These are phyloP conservation scores for Arxiozyma bovina DNA, from an alignment of 1,139 yeast genomes.

Conservation along the genomic window DNA sequence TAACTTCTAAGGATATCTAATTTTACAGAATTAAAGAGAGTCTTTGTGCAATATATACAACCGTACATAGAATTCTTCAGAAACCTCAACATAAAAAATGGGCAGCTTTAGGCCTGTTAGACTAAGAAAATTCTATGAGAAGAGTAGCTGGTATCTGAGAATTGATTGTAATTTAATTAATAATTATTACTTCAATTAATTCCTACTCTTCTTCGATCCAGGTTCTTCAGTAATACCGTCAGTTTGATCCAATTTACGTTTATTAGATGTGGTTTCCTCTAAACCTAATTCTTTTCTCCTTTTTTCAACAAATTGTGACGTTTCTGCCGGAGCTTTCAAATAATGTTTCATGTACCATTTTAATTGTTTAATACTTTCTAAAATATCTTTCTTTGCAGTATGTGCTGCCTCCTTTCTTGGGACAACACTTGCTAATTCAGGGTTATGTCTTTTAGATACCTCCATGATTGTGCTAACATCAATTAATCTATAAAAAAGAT, in stretches of 20 bases:
- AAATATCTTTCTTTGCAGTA: constrained; percentile 80
- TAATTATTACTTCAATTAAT: not conserved
- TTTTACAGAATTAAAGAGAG: not conserved
- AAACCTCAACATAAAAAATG: not conserved
- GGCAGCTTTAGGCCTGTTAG: not conserved
- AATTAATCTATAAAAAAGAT: constrained; percentile 72
- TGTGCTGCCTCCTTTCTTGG: constrained; percentile 67
- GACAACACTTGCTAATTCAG: constrained; percentile 38
- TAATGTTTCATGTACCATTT: constrained; percentile 69
- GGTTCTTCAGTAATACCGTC: not conserved
- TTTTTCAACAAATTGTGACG: constrained; percentile 30
- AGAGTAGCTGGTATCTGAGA: not conserved
- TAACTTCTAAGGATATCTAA: not conserved
- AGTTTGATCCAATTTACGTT: not conserved
- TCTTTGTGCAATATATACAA: too few relatives aligned
- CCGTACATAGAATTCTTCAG: not conserved
- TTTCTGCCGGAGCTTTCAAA: constrained; percentile 31
- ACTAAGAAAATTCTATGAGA: not conserved
- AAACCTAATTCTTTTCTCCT: constrained; percentile 38
- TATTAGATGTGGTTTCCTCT: constrained; percentile 3
- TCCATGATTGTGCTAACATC: constrained; percentile 86
- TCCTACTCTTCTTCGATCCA: constrained; percentile 4
- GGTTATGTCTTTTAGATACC: constrained; percentile 69
- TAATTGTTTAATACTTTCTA: constrained; percentile 80
- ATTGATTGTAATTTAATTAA: not conserved